A percentile compares a stretch with the other conserved stretches of the same genome.
These are phyloP conservation scores for Penicillium sp. DNA, from an alignment of 2,329 filamentous ascomycete species.

Conservation along the genomic window DNA sequence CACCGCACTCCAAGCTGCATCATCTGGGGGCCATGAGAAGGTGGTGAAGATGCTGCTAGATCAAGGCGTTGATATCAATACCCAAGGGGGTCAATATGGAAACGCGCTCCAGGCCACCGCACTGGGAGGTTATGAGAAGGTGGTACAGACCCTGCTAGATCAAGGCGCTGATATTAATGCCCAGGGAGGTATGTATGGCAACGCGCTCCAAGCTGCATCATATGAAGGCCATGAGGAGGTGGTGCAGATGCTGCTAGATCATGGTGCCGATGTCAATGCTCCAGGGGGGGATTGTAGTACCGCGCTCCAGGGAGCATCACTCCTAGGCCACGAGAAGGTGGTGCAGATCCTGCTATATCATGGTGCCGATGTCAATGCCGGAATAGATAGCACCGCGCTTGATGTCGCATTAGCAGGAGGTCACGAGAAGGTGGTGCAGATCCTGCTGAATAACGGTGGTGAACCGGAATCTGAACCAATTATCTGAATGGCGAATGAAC, in stretches of 20 bases:
- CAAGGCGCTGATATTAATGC: neutral
- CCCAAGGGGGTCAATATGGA: no score
- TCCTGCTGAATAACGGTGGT: neutral
- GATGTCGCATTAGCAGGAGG: fast-evolving
- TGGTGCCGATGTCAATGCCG: no score
- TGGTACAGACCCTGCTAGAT: neutral
- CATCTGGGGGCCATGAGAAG: no score
- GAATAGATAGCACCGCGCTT: no score
- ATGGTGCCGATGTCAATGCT: no score
- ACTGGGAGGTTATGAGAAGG: fast-evolving
- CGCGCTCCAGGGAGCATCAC: no score
- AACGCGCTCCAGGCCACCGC: neutral
- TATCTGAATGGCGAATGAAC: neutral
- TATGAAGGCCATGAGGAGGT: fast-evolving
- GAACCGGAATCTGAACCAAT: no score
- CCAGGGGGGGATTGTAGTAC: fast-evolving
- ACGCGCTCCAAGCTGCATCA: neutral
- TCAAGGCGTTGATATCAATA: no score
- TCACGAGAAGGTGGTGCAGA: neutral
- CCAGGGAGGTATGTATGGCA: neutral
- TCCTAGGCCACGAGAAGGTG: neutral
- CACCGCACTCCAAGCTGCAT: no score
- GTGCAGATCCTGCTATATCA: no score
- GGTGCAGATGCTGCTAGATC: neutral
- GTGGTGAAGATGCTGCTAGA: no score